Evolutionary conservation across 768 basidiomycete species (phyloP).

Genomic region (Russula dissimulans): DNA sequence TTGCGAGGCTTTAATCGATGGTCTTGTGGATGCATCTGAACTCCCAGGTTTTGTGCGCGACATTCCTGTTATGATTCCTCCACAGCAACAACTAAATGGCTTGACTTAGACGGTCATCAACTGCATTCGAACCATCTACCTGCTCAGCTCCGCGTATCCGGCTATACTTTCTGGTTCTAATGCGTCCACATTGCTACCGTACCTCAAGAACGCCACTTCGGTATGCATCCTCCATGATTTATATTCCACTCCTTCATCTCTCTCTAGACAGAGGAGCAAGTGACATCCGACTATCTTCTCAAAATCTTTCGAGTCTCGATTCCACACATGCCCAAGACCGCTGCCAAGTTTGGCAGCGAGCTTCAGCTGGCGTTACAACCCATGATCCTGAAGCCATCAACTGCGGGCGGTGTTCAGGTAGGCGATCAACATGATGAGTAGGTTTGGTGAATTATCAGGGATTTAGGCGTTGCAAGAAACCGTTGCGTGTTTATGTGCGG

Average conservation of each 20-base stretch:
- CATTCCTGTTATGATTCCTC: constrained; percentile 9
- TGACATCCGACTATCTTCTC: constrained; percentile 76
- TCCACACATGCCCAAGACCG: constrained; percentile 84
- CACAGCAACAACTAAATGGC: background rate
- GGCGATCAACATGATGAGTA: constrained; percentile 18
- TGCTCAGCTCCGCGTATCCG: constrained; percentile 77
- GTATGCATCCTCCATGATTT: constrained; percentile 34
- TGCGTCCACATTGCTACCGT: constrained; percentile 81
- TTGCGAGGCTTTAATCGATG: constrained; percentile 79
- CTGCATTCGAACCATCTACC: constrained; percentile 76
- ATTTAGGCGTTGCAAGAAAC: constrained; percentile 77
- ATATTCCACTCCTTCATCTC: background rate
- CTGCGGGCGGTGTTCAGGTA: constrained; percentile 57
- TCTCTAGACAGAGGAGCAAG: constrained; percentile 68
- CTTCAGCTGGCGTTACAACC: constrained; percentile 74
- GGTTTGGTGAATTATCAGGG: background rate
- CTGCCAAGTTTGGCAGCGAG: constrained; percentile 79
- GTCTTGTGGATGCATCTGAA: constrained; percentile 79
- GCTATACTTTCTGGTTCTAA: constrained; percentile 73
- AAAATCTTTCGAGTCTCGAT: constrained; percentile 82
- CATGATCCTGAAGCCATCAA: constrained; percentile 84
- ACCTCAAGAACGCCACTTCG: constrained; percentile 73
- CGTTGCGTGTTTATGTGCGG: constrained; percentile 85
- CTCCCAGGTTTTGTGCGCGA: constrained; percentile 61
- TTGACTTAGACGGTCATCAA: constrained; percentile 61